Conservation (phyloP, 192 early-diverging fungal genomes). For the Lunasporangiospora selenospora region DNA sequence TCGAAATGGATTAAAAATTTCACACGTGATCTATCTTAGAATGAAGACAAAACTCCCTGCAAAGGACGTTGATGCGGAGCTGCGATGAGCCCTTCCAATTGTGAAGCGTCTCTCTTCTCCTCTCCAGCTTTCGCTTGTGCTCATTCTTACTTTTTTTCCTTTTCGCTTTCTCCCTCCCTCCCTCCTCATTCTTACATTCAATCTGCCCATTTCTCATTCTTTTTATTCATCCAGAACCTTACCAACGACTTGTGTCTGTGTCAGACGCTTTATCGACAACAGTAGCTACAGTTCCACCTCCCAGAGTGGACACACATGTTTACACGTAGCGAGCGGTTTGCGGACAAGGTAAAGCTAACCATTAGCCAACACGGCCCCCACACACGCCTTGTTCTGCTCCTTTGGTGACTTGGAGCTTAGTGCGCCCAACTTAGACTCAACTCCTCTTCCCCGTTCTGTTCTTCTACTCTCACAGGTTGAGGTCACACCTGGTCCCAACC, state of each 20-base stretch:
- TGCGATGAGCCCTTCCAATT: background rate
- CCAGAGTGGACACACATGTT: conserved; percentile 37
- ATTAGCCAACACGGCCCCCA: no score
- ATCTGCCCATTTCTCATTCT: background rate
- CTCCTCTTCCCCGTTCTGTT: background rate
- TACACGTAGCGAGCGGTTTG: conserved; percentile 46
- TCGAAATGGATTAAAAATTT: no score
- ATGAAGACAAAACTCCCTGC: no score
- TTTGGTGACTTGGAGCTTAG: no score
- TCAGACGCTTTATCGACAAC: no score
- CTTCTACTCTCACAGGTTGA: conserved; percentile 19
- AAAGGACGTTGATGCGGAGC: no score
- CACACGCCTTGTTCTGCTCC: no score
- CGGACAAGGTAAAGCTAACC: conserved; percentile 31
- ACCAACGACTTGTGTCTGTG: no score
- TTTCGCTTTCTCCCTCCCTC: background rate
- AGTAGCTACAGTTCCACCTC: no score
- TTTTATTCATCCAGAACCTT: background rate
- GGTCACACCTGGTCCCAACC: conserved; percentile 36
- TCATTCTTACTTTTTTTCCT: background rate
- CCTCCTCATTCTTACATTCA: background rate
- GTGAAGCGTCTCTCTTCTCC: background rate
- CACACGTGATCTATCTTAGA: no score
- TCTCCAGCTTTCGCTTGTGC: background rate
- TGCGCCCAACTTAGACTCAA: no score